These are phyloP conservation scores for Penicillium goetzii DNA, from an alignment of 495 filamentous ascomycete species.

Conservation along the genomic window DNA sequence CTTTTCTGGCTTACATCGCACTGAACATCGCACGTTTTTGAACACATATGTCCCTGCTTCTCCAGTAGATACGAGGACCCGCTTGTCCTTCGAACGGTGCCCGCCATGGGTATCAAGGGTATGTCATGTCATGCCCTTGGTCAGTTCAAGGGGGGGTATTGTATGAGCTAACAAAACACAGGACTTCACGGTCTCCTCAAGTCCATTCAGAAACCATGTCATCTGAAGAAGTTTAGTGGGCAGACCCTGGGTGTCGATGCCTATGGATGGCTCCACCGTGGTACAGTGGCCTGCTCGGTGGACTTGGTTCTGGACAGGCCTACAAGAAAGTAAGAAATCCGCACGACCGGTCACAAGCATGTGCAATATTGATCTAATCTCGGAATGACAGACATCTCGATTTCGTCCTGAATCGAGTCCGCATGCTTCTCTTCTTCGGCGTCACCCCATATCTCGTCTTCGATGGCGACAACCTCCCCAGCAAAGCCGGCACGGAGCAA, in stretches of 20 bases:
- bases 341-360: not conserved
- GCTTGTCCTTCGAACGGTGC: conserved; percentile 37
- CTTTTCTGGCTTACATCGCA: conserved; percentile 11
- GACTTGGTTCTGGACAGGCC: conserved; percentile 88
- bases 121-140: conserved; percentile 14
- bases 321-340: conserved; percentile 71
- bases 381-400: conserved; percentile 72
- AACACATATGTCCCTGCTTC: conserved; percentile 25
- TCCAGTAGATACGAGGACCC: conserved; percentile 37
- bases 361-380: conserved; percentile 8
- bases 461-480: conserved; percentile 93
- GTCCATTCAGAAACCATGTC: conserved; percentile 88
- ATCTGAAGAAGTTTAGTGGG: conserved; percentile 84
- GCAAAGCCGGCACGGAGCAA: conserved; percentile 89
- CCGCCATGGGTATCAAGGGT: conserved; percentile 75
- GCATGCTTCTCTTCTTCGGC: conserved; percentile 91
- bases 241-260: conserved; percentile 92
- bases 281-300: conserved; percentile 85
- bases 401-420: conserved; percentile 86
- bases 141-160: conserved; percentile 10
- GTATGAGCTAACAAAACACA: conserved; percentile 33
- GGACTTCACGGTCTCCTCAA: conserved; percentile 91
- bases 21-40: conserved; percentile 11
- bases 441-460: conserved; percentile 93
- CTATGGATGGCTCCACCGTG: conserved; percentile 98